These are phyloP conservation scores for Cyclostephanos invisitatus DNA, from an alignment of 108 stramenopile genomes.

Conservation along the genomic window DNA sequence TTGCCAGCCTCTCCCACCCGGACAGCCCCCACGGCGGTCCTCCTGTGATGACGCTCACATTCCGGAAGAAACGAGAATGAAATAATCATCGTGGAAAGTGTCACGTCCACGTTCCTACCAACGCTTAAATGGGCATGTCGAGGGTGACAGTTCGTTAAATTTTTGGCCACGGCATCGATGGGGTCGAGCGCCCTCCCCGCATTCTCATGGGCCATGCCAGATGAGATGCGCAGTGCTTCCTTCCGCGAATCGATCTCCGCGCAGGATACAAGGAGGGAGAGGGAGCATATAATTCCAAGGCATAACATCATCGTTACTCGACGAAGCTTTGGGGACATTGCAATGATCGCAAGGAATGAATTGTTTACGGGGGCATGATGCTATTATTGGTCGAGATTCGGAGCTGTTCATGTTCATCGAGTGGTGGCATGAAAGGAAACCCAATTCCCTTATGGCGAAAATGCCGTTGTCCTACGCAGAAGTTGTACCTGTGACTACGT, in stretches of 20 bases:
- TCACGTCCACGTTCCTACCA: constrained; percentile 23
- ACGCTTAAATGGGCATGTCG: constrained; percentile 36
- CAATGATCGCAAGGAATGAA: background rate
- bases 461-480: too few species aligned
- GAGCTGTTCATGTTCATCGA: too few species aligned
- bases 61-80: constrained; percentile 31
- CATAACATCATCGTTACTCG: background rate
- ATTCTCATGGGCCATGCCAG: background rate
- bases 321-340: background rate
- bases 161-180: background rate
- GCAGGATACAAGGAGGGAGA: background rate
- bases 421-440: too few species aligned
- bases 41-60: constrained; percentile 6
- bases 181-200: background rate
- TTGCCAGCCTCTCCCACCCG: constrained; percentile 9
- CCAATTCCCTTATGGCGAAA: too few species aligned
- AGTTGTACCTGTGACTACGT: too few species aligned
- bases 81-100: constrained; percentile 30
- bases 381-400: too few species aligned
- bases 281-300: background rate
- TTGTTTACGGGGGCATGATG: background rate
- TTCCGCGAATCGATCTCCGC: background rate
- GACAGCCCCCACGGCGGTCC: constrained; percentile 14
- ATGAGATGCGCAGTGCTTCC: background rate
- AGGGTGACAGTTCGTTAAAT: constrained; percentile 15